Evolutionary conservation across 306 rosid genomes (phyloP).

Genomic region (Ammopiptanthus mongolicus): DNA sequence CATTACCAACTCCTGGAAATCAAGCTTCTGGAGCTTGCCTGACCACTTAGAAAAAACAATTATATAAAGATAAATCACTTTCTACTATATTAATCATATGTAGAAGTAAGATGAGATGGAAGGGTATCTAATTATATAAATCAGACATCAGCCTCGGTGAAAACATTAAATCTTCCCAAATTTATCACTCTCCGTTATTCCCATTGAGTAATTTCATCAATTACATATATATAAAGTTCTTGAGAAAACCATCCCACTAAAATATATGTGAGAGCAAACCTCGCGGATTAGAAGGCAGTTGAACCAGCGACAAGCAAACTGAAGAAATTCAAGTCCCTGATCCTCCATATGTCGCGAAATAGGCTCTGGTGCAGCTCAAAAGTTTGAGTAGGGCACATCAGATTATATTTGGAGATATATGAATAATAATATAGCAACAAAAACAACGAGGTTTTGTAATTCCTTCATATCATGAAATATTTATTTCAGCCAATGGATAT

Average conservation of each 20-base stretch:
- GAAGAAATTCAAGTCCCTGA: slow-evolving; percentile 95
- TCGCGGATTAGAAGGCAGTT: slow-evolving; percentile 96
- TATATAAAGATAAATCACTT: neutral
- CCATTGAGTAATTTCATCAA: neutral
- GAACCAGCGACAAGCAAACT: slow-evolving; percentile 98
- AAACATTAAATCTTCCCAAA: slow-evolving; percentile 12
- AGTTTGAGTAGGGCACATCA: slow-evolving; percentile 21
- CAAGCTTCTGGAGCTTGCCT: slow-evolving; percentile 77
- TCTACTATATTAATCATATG: neutral
- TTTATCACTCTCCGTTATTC: neutral
- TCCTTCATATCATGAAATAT: neutral
- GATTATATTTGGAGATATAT: slow-evolving; percentile 16
- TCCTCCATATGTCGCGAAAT: slow-evolving; percentile 86
- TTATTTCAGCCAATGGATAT: neutral
- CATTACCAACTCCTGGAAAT: slow-evolving; percentile 95
- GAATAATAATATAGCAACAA: neutral
- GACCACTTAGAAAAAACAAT: slow-evolving; percentile 84
- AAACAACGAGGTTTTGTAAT: slow-evolving; percentile 1
- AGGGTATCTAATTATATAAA: slow-evolving; percentile 68
- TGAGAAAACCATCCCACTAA: slow-evolving; percentile 3
- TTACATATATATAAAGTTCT: neutral
- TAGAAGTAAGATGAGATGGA: slow-evolving; percentile 45
- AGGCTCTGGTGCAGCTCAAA: slow-evolving; percentile 55
- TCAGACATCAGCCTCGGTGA: slow-evolving; percentile 22
- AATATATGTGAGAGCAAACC: slow-evolving; percentile 43